phyloP scores from a whole-genome alignment of 2,329 filamentous ascomycete genomes.

The Cyanodermella asteris region DNA sequence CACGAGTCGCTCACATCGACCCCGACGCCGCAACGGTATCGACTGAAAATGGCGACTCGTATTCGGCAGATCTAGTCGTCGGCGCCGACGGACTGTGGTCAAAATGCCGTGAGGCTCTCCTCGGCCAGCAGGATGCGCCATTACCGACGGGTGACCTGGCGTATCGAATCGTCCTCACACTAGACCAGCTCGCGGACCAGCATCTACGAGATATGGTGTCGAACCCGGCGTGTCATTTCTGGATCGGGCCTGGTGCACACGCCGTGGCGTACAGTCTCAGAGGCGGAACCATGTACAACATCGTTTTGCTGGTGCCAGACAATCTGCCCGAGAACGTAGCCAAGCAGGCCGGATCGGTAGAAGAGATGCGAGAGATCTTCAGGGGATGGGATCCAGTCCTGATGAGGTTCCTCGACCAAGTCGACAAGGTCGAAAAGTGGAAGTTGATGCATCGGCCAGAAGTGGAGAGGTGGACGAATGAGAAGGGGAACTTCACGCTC shows the following conservation, averaged over 20 bases:
- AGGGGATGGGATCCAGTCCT: slow-evolving; percentile 37
- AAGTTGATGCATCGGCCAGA: slow-evolving; percentile 33
- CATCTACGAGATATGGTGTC: slow-evolving; percentile 30
- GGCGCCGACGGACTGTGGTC: slow-evolving; percentile 46
- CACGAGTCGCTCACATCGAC: slow-evolving; percentile 25
- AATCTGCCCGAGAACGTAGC: slow-evolving; percentile 33
- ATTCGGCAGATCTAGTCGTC: slow-evolving; percentile 34
- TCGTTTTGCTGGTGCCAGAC: slow-evolving; percentile 44
- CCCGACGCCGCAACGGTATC: slow-evolving; percentile 23
- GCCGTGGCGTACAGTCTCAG: slow-evolving; percentile 41
- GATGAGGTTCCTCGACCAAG: slow-evolving; percentile 24
- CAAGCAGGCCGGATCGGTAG: slow-evolving; percentile 29
- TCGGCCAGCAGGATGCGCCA: slow-evolving; percentile 25
- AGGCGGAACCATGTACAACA: slow-evolving; percentile 37
- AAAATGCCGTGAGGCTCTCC: slow-evolving; percentile 27
- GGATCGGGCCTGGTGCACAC: slow-evolving; percentile 40
- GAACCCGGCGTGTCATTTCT: slow-evolving; percentile 34
- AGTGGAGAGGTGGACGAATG: slow-evolving; percentile 32
- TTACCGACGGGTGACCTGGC: slow-evolving; percentile 41
- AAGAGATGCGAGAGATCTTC: slow-evolving; percentile 43
- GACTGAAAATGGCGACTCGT: slow-evolving; percentile 18
- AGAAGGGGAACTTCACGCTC: slow-evolving; percentile 12
- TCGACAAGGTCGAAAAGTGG: slow-evolving; percentile 45
- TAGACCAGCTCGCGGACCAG: slow-evolving; percentile 30
- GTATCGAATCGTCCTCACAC: slow-evolving; percentile 36